A percentile compares a stretch with the other conserved stretches of the same genome.
These are phyloP conservation scores for Psilocybe cubensis DNA, from an alignment of 768 basidiomycete genomes.

Conservation along the genomic window DNA sequence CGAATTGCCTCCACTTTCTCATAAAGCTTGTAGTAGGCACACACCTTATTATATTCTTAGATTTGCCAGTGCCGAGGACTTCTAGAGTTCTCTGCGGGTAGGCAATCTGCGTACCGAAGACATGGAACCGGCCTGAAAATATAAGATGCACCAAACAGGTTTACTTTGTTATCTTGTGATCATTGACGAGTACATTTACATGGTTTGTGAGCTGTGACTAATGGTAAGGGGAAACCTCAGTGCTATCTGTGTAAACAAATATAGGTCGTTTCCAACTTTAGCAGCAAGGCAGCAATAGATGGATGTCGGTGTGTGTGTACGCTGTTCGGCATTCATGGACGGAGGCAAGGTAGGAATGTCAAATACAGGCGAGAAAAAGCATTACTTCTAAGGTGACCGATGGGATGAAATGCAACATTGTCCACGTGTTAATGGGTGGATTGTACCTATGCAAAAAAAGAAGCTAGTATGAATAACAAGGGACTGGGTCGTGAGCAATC, in stretches of 20 bases:
- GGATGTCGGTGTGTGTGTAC: conserved; percentile 4
- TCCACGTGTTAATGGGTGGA: conserved; percentile 23
- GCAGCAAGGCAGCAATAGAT: conserved; percentile 2
- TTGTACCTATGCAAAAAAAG: conserved; percentile 34
- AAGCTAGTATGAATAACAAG: conserved; percentile 16
- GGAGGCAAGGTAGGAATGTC: neutral
- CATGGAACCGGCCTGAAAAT: conserved; percentile 2
- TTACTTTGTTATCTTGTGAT: neutral
- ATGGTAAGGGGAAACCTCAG: neutral
- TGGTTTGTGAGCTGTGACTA: conserved; percentile 1
- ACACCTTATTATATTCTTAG: neutral
- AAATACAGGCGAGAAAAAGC: conserved; percentile 3
- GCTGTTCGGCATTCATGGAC: neutral
- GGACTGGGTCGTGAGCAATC: conserved; percentile 10
- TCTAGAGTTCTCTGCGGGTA: neutral
- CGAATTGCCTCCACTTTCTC: conserved; percentile 18
- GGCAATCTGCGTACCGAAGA: conserved; percentile 1
- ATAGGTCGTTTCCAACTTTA: conserved; percentile 10
- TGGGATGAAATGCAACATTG: conserved; percentile 12
- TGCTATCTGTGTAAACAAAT: conserved; percentile 1
- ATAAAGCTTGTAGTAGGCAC: neutral
- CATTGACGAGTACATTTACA: conserved; percentile 8
- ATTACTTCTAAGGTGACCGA: conserved; percentile 18
- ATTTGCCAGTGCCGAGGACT: conserved; percentile 3
- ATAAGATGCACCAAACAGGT: neutral